These are phyloP conservation scores for Golubevia pallescens DNA, from an alignment of 1,284 basidiomycete genomes.

Conservation along the genomic window DNA sequence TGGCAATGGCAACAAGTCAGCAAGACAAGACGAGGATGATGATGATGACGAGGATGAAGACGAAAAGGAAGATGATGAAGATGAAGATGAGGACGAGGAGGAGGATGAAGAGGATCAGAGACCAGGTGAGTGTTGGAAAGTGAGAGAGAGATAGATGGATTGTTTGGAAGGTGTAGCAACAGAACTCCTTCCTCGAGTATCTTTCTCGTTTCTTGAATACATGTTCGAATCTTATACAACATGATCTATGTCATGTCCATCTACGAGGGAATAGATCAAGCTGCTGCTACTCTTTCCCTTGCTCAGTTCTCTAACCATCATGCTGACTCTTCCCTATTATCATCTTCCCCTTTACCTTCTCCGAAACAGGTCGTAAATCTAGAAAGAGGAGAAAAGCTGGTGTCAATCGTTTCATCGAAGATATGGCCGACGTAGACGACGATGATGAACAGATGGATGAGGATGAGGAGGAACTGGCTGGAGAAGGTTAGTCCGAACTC, in stretches of 20 bases:
- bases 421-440: constrained; percentile 62
- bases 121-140: constrained; percentile 17
- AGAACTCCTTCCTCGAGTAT: too few relatives aligned
- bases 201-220: too few relatives aligned
- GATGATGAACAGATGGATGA: constrained; percentile 63
- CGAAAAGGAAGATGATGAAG: constrained; percentile 33
- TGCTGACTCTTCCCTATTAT: neutral
- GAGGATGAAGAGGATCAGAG: constrained; percentile 28
- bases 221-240: too few relatives aligned
- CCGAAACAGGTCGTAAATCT: constrained; percentile 27
- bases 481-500: constrained; percentile 25
- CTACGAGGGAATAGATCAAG: neutral
- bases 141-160: constrained; percentile 50
- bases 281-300: neutral
- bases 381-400: constrained; percentile 22
- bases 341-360: neutral
- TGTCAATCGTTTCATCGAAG: constrained; percentile 58
- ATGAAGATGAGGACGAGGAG: constrained; percentile 19
- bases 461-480: constrained; percentile 57
- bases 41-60: constrained; percentile 11
- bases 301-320: neutral
- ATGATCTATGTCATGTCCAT: too few relatives aligned
- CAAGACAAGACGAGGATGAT: constrained; percentile 1
- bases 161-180: constrained; percentile 1
- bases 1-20: neutral